Base-by-base conservation (phyloP, 1,139 yeast genomes). In the Saccharomyces pastorianus region DNA sequence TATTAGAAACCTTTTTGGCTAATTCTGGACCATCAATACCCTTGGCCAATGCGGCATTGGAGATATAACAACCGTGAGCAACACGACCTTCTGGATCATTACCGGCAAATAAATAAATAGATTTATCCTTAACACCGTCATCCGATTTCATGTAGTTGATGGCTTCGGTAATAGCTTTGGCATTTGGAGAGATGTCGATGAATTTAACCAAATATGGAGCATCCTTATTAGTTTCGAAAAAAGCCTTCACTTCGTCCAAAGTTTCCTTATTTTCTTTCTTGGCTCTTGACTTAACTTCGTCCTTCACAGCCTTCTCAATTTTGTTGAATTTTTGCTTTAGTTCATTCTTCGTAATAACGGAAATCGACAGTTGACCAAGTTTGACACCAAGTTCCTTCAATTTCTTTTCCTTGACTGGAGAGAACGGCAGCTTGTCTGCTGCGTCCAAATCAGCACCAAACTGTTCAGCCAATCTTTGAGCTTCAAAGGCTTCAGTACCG, bases 81-180 rank as follows among this genome's bases (percentile, higher is more conserved):
- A 91, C 90, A 74, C 85, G 90, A 53, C 82, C 87, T 26, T 72
- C 79, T 46, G 71, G 67, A 47, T 75, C 73, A 53, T 79, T 78
- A 64, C 95, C 95, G 20, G 96, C 85, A 64, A 93, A 81, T 67
- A 93, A 76, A 71, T 90, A 93, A 53, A 93, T 79, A 20, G 93
- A 81, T 73, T 87, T 88, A 59, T 80, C 83, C 70, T 84, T 83
- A 65, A 81, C 81, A 38, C 44, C 1, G 25, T 3, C 44, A 66
- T 84, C 84, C 67, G 88, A 81, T 77, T 91, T 93, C 71, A 90
- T 80, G 66, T 83, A 81, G 71, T 84, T 88, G 67, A 95, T 81
- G 46, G 96, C 96, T 72, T 93, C 99, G 31, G 96, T 84, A 58
- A 93, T 83, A 47, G 96, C 96, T 77, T 93, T 95, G 56, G 97